Evolutionary conservation across 2,329 filamentous ascomycete species (phyloP).

Genomic region (Mycocentrospora acerina): DNA sequence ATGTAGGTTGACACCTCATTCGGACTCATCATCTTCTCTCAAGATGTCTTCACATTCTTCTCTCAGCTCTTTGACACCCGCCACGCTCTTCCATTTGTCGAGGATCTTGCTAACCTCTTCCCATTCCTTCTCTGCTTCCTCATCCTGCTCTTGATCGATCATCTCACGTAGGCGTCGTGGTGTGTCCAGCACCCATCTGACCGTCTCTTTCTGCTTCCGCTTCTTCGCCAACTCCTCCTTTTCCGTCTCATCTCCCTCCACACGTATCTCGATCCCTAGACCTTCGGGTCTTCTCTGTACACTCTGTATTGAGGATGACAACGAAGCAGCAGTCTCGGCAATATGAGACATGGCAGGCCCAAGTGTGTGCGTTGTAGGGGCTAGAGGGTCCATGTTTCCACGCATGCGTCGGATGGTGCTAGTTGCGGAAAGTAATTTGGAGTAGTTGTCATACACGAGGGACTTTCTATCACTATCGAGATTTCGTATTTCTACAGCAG

Average conservation of each 20-base stretch:
- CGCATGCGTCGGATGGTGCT: slow-evolving; percentile 93
- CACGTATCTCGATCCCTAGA: slow-evolving; percentile 25
- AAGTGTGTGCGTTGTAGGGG: slow-evolving; percentile 71
- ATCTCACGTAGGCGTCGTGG: slow-evolving; percentile 62
- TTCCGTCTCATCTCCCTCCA: slow-evolving; percentile 21
- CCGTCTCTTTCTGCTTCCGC: slow-evolving; percentile 56
- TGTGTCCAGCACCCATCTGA: slow-evolving; percentile 62
- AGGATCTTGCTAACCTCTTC: slow-evolving; percentile 43
- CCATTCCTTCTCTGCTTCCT: slow-evolving; percentile 61
- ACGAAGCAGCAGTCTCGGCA: slow-evolving; percentile 58
- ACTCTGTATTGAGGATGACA: slow-evolving; percentile 43
- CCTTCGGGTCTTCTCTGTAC: slow-evolving; percentile 22
- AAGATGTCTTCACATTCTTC: slow-evolving; percentile 40
- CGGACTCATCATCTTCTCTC: slow-evolving; percentile 27
- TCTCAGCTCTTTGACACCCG: slow-evolving; percentile 46
- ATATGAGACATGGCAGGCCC: slow-evolving; percentile 75
- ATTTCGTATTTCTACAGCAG: slow-evolving; percentile 70
- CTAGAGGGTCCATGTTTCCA: slow-evolving; percentile 76
- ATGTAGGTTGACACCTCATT: slow-evolving; percentile 10
- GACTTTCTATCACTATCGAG: slow-evolving; percentile 96
- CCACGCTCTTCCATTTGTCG: slow-evolving; percentile 47
- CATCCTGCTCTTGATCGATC: slow-evolving; percentile 59
- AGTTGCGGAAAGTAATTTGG: slow-evolving; percentile 92
- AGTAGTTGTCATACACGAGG: slow-evolving; percentile 97
- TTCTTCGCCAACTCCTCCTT: slow-evolving; percentile 33